These are phyloP conservation scores for Nothophaeocryptopus gaeumannii DNA, from an alignment of 2,329 filamentous ascomycete species.

Conservation along the genomic window DNA sequence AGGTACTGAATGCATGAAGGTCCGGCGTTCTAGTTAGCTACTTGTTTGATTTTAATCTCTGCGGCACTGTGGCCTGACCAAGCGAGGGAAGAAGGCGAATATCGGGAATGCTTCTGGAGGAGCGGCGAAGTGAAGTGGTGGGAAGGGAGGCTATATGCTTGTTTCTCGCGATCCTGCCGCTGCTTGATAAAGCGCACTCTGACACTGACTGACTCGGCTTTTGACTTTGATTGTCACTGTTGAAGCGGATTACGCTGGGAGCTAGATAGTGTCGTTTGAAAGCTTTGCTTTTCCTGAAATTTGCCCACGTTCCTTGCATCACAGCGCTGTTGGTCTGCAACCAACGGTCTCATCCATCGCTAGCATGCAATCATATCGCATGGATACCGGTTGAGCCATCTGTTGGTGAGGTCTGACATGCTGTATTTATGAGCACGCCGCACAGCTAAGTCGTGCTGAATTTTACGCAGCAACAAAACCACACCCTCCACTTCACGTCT, in stretches of 20 bases:
- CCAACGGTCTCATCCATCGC: no score
- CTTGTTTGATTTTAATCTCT: not conserved
- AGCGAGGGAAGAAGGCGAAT: slow-evolving; percentile 5
- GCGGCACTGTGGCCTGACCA: slow-evolving; percentile 5
- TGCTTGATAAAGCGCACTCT: not conserved
- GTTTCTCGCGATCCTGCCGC: not conserved
- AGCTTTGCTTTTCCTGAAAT: not conserved
- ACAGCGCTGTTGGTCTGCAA: no score
- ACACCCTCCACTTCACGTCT: no score
- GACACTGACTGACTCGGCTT: no score
- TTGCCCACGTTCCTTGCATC: no score
- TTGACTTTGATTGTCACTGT: not conserved
- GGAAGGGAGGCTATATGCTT: slow-evolving; percentile 9
- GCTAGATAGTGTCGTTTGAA: slow-evolving; percentile 4
- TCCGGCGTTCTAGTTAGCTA: slow-evolving; percentile 5
- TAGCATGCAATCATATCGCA: no score
- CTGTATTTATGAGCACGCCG: no score
- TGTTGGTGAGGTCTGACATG: no score
- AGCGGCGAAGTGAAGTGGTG: not conserved
- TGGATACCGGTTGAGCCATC: no score
- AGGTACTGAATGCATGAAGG: slow-evolving; percentile 5
- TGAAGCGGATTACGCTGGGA: not conserved
- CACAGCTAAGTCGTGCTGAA: no score
- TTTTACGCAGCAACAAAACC: no score
- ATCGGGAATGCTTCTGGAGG: not conserved